Conservation (phyloP, 257 asterid genomes). For the Penstemon newberryi region DNA sequence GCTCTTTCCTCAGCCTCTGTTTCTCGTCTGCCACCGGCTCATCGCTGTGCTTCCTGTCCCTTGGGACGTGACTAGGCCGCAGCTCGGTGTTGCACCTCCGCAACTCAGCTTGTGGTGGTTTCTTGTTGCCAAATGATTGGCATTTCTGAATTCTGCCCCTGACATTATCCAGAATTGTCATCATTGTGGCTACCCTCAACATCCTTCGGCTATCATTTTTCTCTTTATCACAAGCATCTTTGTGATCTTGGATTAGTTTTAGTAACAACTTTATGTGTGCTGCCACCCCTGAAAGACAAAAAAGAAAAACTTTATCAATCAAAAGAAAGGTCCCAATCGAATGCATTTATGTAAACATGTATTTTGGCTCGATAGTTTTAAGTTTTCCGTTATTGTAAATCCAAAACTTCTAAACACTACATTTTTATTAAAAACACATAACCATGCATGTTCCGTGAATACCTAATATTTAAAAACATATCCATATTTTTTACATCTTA, state of each 20-base stretch:
- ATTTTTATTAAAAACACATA: too few species aligned
- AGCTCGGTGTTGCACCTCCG: constrained; percentile 46
- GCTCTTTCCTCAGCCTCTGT: constrained; percentile 51
- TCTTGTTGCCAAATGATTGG: constrained; percentile 59
- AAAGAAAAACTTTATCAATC: too few species aligned
- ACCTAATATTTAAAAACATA: neutral
- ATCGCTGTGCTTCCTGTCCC: constrained; percentile 29
- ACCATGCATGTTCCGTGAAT: neutral
- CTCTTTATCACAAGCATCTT: constrained; percentile 57
- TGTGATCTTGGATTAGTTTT: constrained; percentile 74
- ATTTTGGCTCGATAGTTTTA: too few species aligned
- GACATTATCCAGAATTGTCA: constrained; percentile 71
- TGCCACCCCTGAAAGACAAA: constrained; percentile 55
- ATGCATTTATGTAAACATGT: too few species aligned
- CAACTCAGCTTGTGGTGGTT: constrained; percentile 29
- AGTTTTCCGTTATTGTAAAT: too few species aligned
- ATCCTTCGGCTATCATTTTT: constrained; percentile 61
- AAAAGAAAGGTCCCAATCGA: too few species aligned
- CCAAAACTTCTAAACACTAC: too few species aligned
- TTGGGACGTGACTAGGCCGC: constrained; percentile 28
- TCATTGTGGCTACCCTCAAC: constrained; percentile 88
- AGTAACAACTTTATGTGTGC: constrained; percentile 59
- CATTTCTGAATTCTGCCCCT: constrained; percentile 59
- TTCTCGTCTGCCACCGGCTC: constrained; percentile 40
- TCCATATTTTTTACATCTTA: too few species aligned